Base-by-base conservation (phyloP, 805 yeast genomes). In the Wickerhamiella spandovensis region DNA sequence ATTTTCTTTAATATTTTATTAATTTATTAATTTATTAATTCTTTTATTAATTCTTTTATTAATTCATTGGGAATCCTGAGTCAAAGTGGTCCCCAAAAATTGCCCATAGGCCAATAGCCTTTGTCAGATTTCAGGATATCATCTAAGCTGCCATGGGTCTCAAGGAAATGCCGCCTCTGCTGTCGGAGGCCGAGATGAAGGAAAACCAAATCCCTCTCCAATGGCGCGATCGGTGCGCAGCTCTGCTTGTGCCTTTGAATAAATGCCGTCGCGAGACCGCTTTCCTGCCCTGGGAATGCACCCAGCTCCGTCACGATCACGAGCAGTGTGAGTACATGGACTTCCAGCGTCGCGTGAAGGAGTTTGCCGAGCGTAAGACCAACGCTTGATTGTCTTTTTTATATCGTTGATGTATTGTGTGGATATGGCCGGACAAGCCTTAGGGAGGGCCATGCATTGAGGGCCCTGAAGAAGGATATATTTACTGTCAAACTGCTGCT, bases 281-380 rank as follows among this genome's bases (percentile, higher is more conserved):
- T 61, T 79, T 68, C 58, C 56, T 79, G 64, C 85, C 85, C 28
- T 79, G 84, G 84, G 78, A 77, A 58, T 85, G 95, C 60, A 55
- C 75, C 52, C 82, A 82, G 56, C 86, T 82, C 68, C 78, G 87
- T 64, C 94, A 86, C 59, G 79, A 73, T 42, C 86, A 88, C 73
- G 95, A 85, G 66, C 83, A 83, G 63, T 85, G 95, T 66, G 84
- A 85, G 67, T 82, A 82, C 64, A 66, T 80, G 65, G 95, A 86
- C 64, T 84, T 82, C 70, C 75, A 79, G 64, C 77, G 92, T 70
- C 77, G 95, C 67, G 84, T 82, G 52, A 72, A 78, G 62, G 89
- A 82, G 68, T 71, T 83, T 65, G 75, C 78, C 61, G 73, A 72
- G 52, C 25, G 25, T 22, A 44, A 44, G 23, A 10, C 39, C 39